Conservation (phyloP, 2,329 filamentous ascomycete species). For the Sporothrix pallida region DNA sequence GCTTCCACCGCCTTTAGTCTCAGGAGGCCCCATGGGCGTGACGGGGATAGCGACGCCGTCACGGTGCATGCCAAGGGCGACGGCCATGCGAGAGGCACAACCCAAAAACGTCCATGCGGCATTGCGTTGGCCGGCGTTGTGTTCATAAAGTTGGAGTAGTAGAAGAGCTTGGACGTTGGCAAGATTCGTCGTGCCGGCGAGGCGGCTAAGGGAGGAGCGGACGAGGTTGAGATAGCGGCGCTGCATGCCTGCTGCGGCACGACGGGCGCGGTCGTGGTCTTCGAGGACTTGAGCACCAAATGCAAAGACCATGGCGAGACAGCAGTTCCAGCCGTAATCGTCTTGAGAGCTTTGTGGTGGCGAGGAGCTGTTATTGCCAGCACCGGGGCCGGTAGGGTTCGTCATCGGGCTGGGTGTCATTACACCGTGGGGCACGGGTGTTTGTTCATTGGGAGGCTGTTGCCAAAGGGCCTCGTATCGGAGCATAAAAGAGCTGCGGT, state of each 20-base stretch:
- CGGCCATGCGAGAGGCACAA: conserved; percentile 51
- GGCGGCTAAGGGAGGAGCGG: conserved; percentile 34
- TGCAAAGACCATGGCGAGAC: conserved; percentile 38
- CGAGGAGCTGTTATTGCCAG: not conserved
- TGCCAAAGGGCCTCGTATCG: conserved; percentile 37
- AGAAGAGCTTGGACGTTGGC: conserved; percentile 51
- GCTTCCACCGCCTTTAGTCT: not conserved
- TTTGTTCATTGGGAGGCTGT: not conserved
- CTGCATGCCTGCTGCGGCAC: conserved; percentile 33
- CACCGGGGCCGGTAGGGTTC: not conserved
- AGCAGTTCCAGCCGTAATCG: conserved; percentile 38
- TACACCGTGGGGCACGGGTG: not conserved
- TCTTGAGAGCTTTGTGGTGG: conserved; percentile 4
- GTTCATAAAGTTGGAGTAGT: conserved; percentile 51
- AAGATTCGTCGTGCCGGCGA: conserved; percentile 43
- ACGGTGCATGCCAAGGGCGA: conserved; percentile 52
- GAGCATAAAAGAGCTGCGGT: conserved; percentile 30
- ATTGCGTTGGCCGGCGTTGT: conserved; percentile 53
- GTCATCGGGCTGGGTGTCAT: conserved; percentile 5
- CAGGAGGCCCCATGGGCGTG: not conserved
- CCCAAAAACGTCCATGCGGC: conserved; percentile 51
- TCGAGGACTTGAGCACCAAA: conserved; percentile 37
- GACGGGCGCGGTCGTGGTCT: conserved; percentile 33
- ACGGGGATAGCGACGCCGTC: conserved; percentile 31
- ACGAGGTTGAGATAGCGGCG: conserved; percentile 35